Percentiles rank a stretch among this genome's conserved stretches.
Conservation (phyloP, 2,329 filamentous ascomycete genomes). For the Venturia carpophila region DNA sequence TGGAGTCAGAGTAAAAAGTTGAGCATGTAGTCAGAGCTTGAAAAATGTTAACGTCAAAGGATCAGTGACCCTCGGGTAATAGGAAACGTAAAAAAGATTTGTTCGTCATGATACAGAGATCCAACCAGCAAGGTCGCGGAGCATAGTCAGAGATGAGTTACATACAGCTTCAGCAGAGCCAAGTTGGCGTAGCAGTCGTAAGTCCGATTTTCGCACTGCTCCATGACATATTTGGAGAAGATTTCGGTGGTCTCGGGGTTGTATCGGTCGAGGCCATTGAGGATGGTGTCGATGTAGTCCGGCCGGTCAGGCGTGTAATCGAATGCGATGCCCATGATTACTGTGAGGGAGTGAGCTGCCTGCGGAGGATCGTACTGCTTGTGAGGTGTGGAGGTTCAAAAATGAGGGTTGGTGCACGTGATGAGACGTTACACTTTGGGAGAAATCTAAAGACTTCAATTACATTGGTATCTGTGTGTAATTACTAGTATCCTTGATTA, state of each 20-base stretch:
- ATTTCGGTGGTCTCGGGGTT: constrained; percentile 92
- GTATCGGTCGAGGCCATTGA: constrained; percentile 96
- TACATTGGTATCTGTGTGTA: too few relatives aligned
- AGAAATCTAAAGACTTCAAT: too few relatives aligned
- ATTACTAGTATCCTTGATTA: too few relatives aligned
- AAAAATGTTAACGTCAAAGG: constrained; percentile 66
- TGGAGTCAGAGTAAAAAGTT: constrained; percentile 19
- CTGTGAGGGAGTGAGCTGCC: not conserved
- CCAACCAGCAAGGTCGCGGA: constrained; percentile 14
- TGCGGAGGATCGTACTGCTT: not conserved
- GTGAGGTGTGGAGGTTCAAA: not conserved
- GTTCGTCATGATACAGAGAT: constrained; percentile 57
- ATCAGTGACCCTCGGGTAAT: constrained; percentile 74
- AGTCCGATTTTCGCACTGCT: constrained; percentile 91
- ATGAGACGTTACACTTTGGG: not conserved
- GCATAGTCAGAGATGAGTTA: constrained; percentile 28
- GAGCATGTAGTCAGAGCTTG: constrained; percentile 57
- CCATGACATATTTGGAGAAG: constrained; percentile 88
- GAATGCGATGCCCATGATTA: constrained; percentile 36
- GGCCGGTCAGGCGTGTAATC: constrained; percentile 90
- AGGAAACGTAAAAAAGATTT: constrained; percentile 79
- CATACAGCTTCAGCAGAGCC: constrained; percentile 93
- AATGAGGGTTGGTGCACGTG: not conserved
- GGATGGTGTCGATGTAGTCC: constrained; percentile 83
- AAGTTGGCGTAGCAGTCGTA: constrained; percentile 96